phyloP scores from a whole-genome alignment of 106 monocot species.

The Acorus gramineus region DNA sequence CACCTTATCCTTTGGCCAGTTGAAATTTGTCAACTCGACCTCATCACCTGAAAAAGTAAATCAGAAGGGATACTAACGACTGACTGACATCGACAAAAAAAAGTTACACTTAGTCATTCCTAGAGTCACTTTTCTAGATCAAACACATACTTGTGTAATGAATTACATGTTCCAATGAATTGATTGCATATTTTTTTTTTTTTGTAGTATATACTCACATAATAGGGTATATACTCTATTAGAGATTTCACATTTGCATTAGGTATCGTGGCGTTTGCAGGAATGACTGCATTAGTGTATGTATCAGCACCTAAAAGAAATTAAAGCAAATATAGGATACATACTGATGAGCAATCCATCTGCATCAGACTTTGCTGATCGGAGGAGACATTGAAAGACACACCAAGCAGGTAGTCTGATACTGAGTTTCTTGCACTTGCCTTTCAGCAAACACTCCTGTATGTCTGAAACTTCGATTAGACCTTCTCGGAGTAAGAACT shows the following conservation, averaged over 20 bases:
- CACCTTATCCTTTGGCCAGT: slow-evolving; percentile 81
- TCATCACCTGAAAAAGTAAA: slow-evolving; percentile 52
- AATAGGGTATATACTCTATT: too few species aligned
- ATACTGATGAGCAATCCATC: slow-evolving; percentile 70
- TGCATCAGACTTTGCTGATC: slow-evolving; percentile 49
- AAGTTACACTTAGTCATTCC: too few species aligned
- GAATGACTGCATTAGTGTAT: too few species aligned
- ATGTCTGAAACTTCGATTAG: slow-evolving; percentile 52
- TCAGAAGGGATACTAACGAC: not conserved
- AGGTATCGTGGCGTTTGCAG: too few species aligned
- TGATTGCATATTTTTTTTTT: too few species aligned
- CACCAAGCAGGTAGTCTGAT: slow-evolving; percentile 80
- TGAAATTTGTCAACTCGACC: slow-evolving; percentile 66
- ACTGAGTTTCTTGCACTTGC: slow-evolving; percentile 63
- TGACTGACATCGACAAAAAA: too few species aligned
- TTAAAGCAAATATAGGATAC: not conserved
- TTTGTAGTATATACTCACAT: too few species aligned
- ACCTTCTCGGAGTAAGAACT: slow-evolving; percentile 51
- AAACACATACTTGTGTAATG: too few species aligned
- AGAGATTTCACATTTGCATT: too few species aligned
- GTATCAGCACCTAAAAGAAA: not conserved
- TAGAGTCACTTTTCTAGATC: too few species aligned
- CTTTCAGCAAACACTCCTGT: slow-evolving; percentile 47
- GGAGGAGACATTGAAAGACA: slow-evolving; percentile 61
- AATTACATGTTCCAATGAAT: too few species aligned